Conservation (phyloP, 768 basidiomycete species). For the Russula olivacea region DNA sequence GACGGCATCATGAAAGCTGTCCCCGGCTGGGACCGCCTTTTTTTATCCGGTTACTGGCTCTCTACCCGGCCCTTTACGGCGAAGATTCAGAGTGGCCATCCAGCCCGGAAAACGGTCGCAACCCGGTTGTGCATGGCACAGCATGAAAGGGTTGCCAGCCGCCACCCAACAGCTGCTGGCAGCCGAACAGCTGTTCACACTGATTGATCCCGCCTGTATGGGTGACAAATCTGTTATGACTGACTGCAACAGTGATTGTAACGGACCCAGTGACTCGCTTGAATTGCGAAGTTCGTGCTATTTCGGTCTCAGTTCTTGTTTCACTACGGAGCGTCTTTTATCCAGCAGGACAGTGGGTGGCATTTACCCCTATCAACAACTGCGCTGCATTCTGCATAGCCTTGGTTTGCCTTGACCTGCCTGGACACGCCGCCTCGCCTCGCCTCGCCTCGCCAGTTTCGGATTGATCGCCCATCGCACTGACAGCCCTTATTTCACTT, state of each 20-base stretch:
- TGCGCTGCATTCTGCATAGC: slow-evolving; percentile 6
- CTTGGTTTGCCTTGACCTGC: slow-evolving; percentile 1
- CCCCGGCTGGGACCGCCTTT: not conserved
- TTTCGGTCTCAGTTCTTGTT: not conserved
- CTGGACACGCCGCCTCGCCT: not conserved
- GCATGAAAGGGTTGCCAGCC: not conserved
- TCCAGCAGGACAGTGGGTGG: slow-evolving; percentile 1
- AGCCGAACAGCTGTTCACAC: too few relatives aligned
- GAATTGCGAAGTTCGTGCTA: not conserved
- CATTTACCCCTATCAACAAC: slow-evolving; percentile 14
- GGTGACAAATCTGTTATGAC: not conserved
- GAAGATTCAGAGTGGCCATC: not conserved
- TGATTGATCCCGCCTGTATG: not conserved
- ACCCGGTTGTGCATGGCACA: not conserved
- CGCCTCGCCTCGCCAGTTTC: slow-evolving; percentile 2
- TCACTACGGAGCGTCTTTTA: slow-evolving; percentile 1
- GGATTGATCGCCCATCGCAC: slow-evolving; percentile 3
- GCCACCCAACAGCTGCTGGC: not conserved
- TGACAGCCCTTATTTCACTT: not conserved
- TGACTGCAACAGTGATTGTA: not conserved
- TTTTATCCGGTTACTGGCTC: not conserved
- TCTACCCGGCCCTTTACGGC: not conserved
- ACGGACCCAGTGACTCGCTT: not conserved
- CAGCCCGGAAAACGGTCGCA: not conserved
- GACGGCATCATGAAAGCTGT: not conserved